phyloP scores from a whole-genome alignment of 225 moss, liverwort and hornwort genomes.

The Marchantia polymorpha region DNA sequence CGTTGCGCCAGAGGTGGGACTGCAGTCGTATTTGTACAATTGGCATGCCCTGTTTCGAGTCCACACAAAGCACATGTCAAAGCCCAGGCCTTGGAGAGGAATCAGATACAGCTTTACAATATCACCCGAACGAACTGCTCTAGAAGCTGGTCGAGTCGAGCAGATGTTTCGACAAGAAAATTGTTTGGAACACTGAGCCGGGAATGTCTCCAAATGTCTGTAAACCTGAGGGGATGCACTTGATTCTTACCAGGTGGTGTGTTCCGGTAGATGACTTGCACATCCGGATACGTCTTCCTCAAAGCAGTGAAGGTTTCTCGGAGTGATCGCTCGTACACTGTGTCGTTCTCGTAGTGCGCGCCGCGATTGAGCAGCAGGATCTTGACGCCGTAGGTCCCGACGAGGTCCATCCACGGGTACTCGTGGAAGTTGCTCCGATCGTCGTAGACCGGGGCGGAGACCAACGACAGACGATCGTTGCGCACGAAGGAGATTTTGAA shows the following conservation, averaged over 20 bases:
- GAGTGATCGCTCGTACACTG: slow-evolving; percentile 10
- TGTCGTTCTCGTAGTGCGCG: slow-evolving; percentile 32
- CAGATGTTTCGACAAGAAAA: too few species aligned
- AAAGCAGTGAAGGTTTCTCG: slow-evolving; percentile 17
- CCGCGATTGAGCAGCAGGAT: slow-evolving; percentile 38
- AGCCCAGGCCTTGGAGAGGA: too few species aligned
- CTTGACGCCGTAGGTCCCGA: slow-evolving; percentile 47
- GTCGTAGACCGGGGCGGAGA: not conserved
- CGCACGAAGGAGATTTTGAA: slow-evolving; percentile 47
- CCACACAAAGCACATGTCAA: not conserved
- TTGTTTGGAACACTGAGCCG: too few species aligned
- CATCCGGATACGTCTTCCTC: slow-evolving; percentile 15
- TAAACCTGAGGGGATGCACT: too few species aligned
- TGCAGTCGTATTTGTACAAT: slow-evolving; percentile 27
- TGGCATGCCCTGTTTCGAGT: slow-evolving; percentile 22
- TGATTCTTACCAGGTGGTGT: slow-evolving; percentile 33
- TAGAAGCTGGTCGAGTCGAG: too few species aligned
- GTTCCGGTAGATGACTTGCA: slow-evolving; percentile 39
- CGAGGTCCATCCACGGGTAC: slow-evolving; percentile 45
- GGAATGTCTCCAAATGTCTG: too few species aligned
- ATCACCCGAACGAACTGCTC: too few species aligned
- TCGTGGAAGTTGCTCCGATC: slow-evolving; percentile 34
- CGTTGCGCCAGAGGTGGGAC: slow-evolving; percentile 1
- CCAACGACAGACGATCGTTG: slow-evolving; percentile 46
- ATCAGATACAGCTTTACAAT: too few species aligned